phyloP scores from a whole-genome alignment of 1,139 yeast species.

The Debaryomycetaceae sp. region DNA sequence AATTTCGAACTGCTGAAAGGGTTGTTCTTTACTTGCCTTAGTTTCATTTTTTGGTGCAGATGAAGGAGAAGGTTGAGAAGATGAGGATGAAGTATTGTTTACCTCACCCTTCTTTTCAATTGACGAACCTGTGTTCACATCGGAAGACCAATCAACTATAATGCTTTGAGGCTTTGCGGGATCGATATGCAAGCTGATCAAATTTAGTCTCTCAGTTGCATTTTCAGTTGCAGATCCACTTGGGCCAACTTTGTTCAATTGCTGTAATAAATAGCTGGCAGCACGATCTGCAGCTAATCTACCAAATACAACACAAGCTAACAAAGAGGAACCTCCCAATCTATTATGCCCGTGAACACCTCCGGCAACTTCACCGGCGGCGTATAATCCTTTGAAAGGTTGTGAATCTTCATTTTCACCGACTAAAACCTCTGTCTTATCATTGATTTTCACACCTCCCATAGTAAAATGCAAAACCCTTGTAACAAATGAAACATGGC shows the following conservation, averaged over 20 bases:
- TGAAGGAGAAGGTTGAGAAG: constrained; percentile 4
- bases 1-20: constrained; percentile 19
- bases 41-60: constrained; percentile 1
- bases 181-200: constrained; percentile 46
- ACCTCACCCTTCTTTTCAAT: constrained; percentile 4
- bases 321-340: constrained; percentile 71
- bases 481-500: constrained; percentile 57
- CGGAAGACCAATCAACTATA: constrained; percentile 25
- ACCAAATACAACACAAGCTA: constrained; percentile 83
- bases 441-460: constrained; percentile 78
- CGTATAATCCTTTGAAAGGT: constrained; percentile 60
- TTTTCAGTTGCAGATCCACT: constrained; percentile 6
- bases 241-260: constrained; percentile 17
- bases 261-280: constrained; percentile 28
- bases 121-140: not conserved
- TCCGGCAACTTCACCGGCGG: constrained; percentile 81
- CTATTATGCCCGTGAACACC: constrained; percentile 80
- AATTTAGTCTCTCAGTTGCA: constrained; percentile 37
- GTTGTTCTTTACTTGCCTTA: constrained; percentile 1
- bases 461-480: constrained; percentile 82
- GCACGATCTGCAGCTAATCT: constrained; percentile 56
- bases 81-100: not conserved
- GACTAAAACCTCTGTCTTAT: constrained; percentile 52
- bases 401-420: constrained; percentile 22
- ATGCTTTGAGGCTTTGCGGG: constrained; percentile 30